Evolutionary conservation across 768 basidiomycete species (phyloP), one percentile per base, ranked within the genome.

Genomic region (Sporobolomyces pararoseus): DNA sequence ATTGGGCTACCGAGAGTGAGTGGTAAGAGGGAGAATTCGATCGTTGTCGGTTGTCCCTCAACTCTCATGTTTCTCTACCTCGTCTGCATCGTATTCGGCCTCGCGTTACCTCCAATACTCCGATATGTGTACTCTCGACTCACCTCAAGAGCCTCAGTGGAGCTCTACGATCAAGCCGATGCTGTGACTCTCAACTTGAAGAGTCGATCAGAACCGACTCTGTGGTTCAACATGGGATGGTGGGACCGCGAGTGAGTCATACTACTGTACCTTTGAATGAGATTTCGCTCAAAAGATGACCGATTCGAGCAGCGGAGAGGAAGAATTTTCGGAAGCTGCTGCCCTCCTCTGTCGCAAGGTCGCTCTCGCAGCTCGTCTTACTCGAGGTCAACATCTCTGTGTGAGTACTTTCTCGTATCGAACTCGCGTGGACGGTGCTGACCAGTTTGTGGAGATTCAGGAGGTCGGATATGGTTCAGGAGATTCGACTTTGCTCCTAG

Each of bases 381-480:
- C n/a, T 0, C 7, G 21, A 0, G 14, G 14, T 23, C 44, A 62
- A 25, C 63, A 59, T 6, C 35, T 70, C 16, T 37, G 42, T 19
- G 68, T 70, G 23, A 34, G 63, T 31, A n/a, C 27, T 16, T 17
- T 17, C 19, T 13, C 25, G 5, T 27, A n/a, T n/a, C n/a, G n/a
- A n/a, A n/a, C n/a, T n/a, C n/a, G n/a, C 5, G 31, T 14, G 6
- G 13, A 39, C 29, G 10, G 14, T 31, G 17, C 27, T 21, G 4
- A 13, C 25, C 7, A 44, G n/a, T 10, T 21, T 34, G 2, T n/a
- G n/a, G n/a, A n/a, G n/a, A n/a, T 12, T n/a, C 58, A 70, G 68
- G 69, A 70, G 21, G 69, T 66, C 16, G 64, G 69, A n/a, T 70
- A 65, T 31, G 69, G 69, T 5, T 65, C 64, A 6, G 69, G 69